Conservation (phyloP, 78 protist genomes). For the Dictyostelium capitatum region DNA sequence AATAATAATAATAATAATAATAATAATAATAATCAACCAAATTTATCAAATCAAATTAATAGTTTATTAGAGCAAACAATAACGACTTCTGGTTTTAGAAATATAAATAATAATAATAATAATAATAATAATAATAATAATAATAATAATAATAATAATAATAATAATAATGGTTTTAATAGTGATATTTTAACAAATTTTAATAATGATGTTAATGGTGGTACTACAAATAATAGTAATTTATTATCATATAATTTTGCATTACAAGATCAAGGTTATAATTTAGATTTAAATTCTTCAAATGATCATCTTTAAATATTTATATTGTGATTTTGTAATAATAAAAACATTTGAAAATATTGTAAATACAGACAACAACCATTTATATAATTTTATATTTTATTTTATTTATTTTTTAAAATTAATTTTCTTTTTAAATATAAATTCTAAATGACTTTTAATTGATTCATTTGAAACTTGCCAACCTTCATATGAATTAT, state of each 20-base stretch:
- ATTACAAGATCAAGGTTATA: background rate
- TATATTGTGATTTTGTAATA: no score
- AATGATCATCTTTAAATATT: background rate
- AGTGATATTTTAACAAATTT: background rate
- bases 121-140: background rate
- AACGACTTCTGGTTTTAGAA: background rate
- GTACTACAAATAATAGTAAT: background rate
- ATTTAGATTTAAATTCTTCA: background rate
- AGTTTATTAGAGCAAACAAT: background rate
- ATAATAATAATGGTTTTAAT: no score
- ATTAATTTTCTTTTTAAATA: background rate
- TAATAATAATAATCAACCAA: background rate
- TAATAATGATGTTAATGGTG: background rate
- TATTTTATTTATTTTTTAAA: no score
- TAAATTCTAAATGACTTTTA: background rate
- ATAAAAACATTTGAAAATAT: no score
- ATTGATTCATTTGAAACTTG: background rate
- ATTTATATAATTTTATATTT: no score
- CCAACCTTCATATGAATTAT: background rate
- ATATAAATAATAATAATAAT: background rate
- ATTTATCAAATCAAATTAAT: background rate
- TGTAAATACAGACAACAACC: no score
- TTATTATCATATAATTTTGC: background rate
- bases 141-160: background rate
- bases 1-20: background rate